Evolutionary conservation across 768 basidiomycete genomes (phyloP).

Genomic region (Xerocomus spinulosus): DNA sequence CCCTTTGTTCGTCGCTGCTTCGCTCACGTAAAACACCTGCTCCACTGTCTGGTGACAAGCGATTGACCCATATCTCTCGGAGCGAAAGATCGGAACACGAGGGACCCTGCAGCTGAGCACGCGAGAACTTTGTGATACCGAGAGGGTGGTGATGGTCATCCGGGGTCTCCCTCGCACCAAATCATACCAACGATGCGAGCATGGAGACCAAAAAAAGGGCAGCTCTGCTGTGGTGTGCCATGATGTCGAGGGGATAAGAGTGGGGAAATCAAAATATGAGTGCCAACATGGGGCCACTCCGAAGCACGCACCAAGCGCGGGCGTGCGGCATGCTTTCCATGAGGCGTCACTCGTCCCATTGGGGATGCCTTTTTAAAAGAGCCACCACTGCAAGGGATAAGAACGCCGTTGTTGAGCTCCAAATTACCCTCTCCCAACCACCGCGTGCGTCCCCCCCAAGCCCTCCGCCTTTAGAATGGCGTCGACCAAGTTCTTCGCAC

Average conservation of each 20-base stretch:
- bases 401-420: slow-evolving; percentile 21
- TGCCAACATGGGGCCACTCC: slow-evolving; percentile 7
- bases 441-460: slow-evolving; percentile 9
- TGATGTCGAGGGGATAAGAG: slow-evolving; percentile 12
- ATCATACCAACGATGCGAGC: background rate
- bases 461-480: slow-evolving; percentile 18
- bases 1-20: background rate
- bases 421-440: slow-evolving; percentile 12
- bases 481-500: slow-evolving; percentile 18
- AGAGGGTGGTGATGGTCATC: slow-evolving; percentile 12
- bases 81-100: slow-evolving; percentile 17
- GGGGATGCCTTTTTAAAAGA: slow-evolving; percentile 17
- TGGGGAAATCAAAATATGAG: slow-evolving; percentile 12
- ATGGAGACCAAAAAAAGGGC: slow-evolving; percentile 1
- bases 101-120: slow-evolving; percentile 24
- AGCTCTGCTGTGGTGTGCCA: slow-evolving; percentile 3
- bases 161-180: background rate
- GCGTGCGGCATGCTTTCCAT: slow-evolving; percentile 30
- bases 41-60: background rate
- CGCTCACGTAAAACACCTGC: slow-evolving; percentile 14
- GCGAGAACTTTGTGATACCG: slow-evolving; percentile 22
- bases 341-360: slow-evolving; percentile 23
- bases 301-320: slow-evolving; percentile 18
- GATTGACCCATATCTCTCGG: slow-evolving; percentile 8
- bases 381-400: slow-evolving; percentile 11